Conservation (phyloP, 1,284 basidiomycete species). For the Microbotryum lychnidis-dioicae region DNA sequence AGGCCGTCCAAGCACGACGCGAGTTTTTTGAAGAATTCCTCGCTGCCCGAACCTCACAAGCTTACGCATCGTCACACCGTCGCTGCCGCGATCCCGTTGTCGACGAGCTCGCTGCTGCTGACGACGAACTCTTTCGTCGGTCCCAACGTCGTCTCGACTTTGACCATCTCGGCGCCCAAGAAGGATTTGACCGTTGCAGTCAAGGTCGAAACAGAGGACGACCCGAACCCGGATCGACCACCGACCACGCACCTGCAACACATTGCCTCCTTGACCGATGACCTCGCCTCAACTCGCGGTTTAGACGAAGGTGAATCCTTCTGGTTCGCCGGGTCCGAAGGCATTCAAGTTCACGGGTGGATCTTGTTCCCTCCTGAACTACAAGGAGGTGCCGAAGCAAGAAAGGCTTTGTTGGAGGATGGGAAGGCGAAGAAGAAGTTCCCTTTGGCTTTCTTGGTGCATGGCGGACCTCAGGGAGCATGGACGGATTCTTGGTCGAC, state of each 20-base stretch:
- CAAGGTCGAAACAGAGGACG: constrained; percentile 30
- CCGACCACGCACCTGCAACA: neutral
- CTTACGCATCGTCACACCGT: constrained; percentile 54
- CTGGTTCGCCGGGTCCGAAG: constrained; percentile 71
- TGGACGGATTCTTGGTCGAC: constrained; percentile 79
- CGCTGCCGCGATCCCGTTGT: constrained; percentile 49
- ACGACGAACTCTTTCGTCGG: constrained; percentile 58
- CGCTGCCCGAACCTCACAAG: constrained; percentile 48
- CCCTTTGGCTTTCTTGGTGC: constrained; percentile 64
- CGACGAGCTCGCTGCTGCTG: constrained; percentile 20
- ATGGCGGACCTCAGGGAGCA: constrained; percentile 61
- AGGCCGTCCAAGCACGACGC: constrained; percentile 50
- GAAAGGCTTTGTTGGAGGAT: constrained; percentile 26
- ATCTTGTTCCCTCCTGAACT: constrained; percentile 66
- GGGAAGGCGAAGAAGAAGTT: constrained; percentile 51
- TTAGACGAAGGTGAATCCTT: constrained; percentile 63
- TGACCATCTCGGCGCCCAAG: constrained; percentile 32
- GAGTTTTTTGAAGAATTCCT: constrained; percentile 37
- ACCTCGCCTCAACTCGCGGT: constrained; percentile 50
- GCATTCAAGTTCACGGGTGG: constrained; percentile 72
- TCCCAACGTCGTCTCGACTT: constrained; percentile 63
- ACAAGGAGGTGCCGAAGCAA: constrained; percentile 47
- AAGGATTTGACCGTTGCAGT: constrained; percentile 38
- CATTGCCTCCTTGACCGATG: constrained; percentile 34
- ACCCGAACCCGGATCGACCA: neutral